These are phyloP conservation scores for Candida ovalis DNA, from an alignment of 805 yeast species.

Conservation along the genomic window DNA sequence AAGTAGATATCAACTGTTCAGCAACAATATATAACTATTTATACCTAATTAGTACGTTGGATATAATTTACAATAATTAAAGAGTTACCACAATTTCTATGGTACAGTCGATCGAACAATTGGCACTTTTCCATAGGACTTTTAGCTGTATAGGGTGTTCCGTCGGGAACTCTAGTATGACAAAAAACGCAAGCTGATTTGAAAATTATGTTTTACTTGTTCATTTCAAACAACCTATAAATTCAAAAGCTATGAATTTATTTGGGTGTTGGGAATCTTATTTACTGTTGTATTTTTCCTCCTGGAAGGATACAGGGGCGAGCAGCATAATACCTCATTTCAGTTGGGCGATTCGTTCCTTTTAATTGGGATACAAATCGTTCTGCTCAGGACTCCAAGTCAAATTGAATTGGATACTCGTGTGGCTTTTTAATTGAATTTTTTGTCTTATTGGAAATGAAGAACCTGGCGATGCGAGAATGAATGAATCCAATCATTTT, in stretches of 20 bases:
- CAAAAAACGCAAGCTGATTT: conserved; percentile 28
- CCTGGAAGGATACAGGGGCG: not conserved
- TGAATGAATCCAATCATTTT: too few relatives aligned
- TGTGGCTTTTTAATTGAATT: conserved; percentile 36
- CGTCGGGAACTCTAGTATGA: conserved; percentile 4
- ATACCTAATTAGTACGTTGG: not conserved
- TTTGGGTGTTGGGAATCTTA: conserved; percentile 9
- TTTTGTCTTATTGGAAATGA: conserved; percentile 16
- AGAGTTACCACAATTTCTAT: not conserved
- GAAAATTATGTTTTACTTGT: conserved; percentile 29
- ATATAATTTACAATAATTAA: conserved; percentile 1
- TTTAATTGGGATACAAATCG: not conserved
- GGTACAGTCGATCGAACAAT: not conserved
- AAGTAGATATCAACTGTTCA: not conserved
- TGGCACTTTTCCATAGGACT: not conserved
- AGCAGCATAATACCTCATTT: conserved; percentile 16
- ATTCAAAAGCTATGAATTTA: conserved; percentile 5
- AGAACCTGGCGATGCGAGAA: conserved; percentile 19
- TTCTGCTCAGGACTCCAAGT: conserved; percentile 42
- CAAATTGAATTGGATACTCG: conserved; percentile 38
- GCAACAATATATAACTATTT: not conserved
- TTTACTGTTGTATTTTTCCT: not conserved
- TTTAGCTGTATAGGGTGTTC: too few relatives aligned
- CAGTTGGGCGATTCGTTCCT: conserved; percentile 9
- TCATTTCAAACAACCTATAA: conserved; percentile 10